These are phyloP conservation scores for Nicotiana otophora DNA, from an alignment of 257 asterid genomes.

Conservation along the genomic window DNA sequence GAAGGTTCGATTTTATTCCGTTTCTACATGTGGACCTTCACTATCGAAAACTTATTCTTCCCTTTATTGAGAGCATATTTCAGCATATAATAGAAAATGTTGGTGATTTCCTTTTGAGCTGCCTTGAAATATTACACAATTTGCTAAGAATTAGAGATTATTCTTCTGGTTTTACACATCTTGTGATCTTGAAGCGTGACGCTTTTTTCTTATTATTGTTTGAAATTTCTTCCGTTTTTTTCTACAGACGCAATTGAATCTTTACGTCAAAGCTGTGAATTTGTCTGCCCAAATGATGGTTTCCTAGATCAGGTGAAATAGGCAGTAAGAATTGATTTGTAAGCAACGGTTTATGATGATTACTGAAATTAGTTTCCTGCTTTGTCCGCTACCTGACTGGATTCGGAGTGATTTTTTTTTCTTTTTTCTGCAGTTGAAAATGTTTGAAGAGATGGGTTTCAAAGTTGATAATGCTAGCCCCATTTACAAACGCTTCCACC, in stretches of 20 bases:
- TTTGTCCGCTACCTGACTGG: conserved; percentile 7
- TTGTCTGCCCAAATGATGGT: conserved; percentile 89
- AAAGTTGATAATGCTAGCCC: conserved; percentile 73
- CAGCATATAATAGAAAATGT: conserved; percentile 7
- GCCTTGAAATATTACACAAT: not conserved
- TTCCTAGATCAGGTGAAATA: conserved; percentile 85
- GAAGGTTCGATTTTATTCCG: conserved; percentile 51
- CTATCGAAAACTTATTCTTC: conserved; percentile 15
- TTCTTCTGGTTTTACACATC: not conserved
- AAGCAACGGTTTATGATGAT: conserved; percentile 6
- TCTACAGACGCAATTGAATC: conserved; percentile 82
- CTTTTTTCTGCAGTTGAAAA: conserved; percentile 54
- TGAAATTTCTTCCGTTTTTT: conserved; percentile 6
- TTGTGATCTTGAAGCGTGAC: not conserved
- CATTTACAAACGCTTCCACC: conserved; percentile 79
- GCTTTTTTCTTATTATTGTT: not conserved
- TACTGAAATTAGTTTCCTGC: conserved; percentile 10
- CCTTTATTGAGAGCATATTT: not conserved
- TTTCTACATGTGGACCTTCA: conserved; percentile 18
- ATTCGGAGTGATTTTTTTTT: not conserved
- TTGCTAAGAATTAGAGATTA: not conserved
- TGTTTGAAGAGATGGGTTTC: conserved; percentile 92
- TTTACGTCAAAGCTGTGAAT: conserved; percentile 64
- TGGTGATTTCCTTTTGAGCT: conserved; percentile 13
- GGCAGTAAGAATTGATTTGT: conserved; percentile 11